Conservation (phyloP, 805 yeast species). For the Wickerhamomyces bisporus region DNA sequence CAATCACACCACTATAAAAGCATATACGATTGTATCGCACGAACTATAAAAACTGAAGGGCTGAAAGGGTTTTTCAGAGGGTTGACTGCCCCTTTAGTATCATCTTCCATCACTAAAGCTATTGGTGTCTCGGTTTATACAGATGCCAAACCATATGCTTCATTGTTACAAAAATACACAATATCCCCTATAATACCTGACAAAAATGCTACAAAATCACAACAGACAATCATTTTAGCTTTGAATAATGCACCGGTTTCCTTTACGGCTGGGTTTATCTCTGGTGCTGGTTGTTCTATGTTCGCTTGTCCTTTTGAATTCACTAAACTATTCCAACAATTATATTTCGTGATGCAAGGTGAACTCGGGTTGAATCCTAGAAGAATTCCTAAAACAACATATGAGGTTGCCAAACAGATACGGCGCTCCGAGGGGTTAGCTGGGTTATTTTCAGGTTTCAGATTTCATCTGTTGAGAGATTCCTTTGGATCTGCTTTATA, state of each 20-base stretch:
- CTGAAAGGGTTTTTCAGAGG: constrained; percentile 70
- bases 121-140: constrained; percentile 63
- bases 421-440: constrained; percentile 50
- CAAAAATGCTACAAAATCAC: constrained; percentile 5
- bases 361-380: constrained; percentile 26
- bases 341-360: constrained; percentile 38
- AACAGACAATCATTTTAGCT: constrained; percentile 14
- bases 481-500: constrained; percentile 66
- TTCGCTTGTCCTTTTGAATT: constrained; percentile 84
- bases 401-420: constrained; percentile 47
- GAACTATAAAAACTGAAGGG: constrained; percentile 60
- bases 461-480: constrained; percentile 65
- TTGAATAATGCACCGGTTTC: constrained; percentile 39
- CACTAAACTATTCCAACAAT: constrained; percentile 76
- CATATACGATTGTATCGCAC: constrained; percentile 50
- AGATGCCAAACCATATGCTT: constrained; percentile 39
- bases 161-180: constrained; percentile 16
- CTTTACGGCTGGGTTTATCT: constrained; percentile 53
- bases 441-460: constrained; percentile 72
- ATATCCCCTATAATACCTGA: constrained; percentile 12
- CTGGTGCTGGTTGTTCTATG: constrained; percentile 60
- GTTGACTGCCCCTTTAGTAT: constrained; percentile 63
- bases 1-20: constrained; percentile 67
- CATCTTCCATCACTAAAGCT: constrained; percentile 62
- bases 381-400: constrained; percentile 31